Evolutionary conservation across 1,284 basidiomycete genomes (phyloP), one percentile per base, ranked within the genome.

Genomic region (Melanopsichium pennsylvanicum): DNA sequence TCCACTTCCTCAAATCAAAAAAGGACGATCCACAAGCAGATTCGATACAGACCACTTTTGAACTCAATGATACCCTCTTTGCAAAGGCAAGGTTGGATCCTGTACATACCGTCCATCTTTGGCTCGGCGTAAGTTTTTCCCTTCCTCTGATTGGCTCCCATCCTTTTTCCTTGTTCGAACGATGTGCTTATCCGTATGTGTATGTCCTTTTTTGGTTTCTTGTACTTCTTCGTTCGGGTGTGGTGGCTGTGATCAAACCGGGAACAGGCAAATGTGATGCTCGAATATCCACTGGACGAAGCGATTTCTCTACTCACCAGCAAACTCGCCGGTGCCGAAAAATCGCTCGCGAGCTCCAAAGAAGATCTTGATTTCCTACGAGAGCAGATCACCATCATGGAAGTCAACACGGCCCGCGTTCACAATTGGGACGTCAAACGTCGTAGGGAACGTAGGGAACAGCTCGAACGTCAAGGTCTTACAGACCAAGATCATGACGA

Each of bases 301-400:
- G 95, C 96, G 0, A 86, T 90, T 62, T 82, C 86, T 5, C 86
- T 98, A 15, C 84, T 98, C 0, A 82, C 85, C 43, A 86, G 86
- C 25, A 97, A 97, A 82, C 87, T 95, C n/a, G 80, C 84, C 1
- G 84, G 86, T 0, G 93, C 95, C 0, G 86, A 91, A 78, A 84
- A 84, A 29, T 88, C 85, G 59, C 83, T 95, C 35, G 79, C 84
- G 26, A 87, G 88, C 74, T 88, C 90, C 0, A 85, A 89, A 45
- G 91, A 93, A 76, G 96, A 98, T 81, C 85, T 97, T 25, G 93
- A 93, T 77, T 98, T 93, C 81, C 83, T 98, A 60, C 85, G 93
- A 49, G 95, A 98, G 80, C 95, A 98, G 82, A 87, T 95, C 47
- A 98, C 95, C 4, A 88, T 96, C 13, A 97, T 97, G 90, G 94